Conservation (phyloP, 2,329 filamentous ascomycete species). For the Neurospora crassa region DNA sequence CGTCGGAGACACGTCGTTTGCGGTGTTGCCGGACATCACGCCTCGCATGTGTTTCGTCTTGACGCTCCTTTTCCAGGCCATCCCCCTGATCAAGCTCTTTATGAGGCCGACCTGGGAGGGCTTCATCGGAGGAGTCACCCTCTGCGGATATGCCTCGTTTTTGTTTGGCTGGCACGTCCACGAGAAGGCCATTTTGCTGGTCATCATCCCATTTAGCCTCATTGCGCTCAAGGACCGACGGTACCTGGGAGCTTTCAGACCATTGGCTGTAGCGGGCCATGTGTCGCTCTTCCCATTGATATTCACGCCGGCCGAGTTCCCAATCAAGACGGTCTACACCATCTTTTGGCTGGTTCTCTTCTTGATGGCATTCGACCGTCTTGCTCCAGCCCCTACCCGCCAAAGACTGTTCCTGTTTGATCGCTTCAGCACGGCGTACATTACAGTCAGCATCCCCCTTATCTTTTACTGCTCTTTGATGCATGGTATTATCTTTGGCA, state of each 20-base stretch:
- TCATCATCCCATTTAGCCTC: constrained; percentile 91
- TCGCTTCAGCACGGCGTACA: constrained; percentile 82
- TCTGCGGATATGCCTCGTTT: constrained; percentile 94
- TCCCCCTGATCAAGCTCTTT: constrained; percentile 77
- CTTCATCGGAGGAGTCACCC: constrained; percentile 80
- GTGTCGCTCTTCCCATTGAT: constrained; percentile 91
- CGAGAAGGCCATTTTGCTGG: constrained; percentile 89
- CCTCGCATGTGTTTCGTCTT: constrained; percentile 72
- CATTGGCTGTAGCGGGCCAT: constrained; percentile 84
- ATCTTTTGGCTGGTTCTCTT: constrained; percentile 85
- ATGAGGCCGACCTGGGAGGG: constrained; percentile 71
- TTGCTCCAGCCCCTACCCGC: constrained; percentile 73
- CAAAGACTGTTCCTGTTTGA: constrained; percentile 85
- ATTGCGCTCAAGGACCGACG: constrained; percentile 83
- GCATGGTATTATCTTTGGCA: constrained; percentile 76
- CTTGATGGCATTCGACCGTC: constrained; percentile 73
- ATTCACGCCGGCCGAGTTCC: constrained; percentile 87
- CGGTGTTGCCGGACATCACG: constrained; percentile 79
- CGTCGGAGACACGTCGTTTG: constrained; percentile 89
- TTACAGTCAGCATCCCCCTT: constrained; percentile 78
- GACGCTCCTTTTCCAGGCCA: constrained; percentile 72
- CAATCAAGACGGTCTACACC: constrained; percentile 88
- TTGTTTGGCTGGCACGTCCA: constrained; percentile 98
- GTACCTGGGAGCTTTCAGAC: constrained; percentile 84
- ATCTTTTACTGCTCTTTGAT: constrained; percentile 81